Evolutionary conservation across 495 filamentous ascomycete genomes (phyloP), one percentile per base, ranked within the genome.

Genomic region (Stereocaulon alpinum): DNA sequence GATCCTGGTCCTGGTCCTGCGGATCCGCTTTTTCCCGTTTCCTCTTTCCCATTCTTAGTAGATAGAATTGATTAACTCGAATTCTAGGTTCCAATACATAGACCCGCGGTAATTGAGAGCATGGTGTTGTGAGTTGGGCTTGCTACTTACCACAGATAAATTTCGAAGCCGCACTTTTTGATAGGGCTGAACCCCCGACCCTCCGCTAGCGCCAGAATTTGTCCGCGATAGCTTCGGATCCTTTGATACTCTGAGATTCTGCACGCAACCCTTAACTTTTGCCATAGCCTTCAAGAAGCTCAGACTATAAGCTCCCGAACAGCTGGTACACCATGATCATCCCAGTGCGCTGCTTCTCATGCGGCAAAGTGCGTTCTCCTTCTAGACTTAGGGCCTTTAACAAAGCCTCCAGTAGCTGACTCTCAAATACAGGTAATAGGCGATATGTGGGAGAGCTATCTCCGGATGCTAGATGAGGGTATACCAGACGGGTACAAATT

Each of bases 271-370:
- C n/a, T n/a, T n/a, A n/a, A n/a, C n/a, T n/a, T n/a, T n/a, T n/a
- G n/a, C n/a, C n/a, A n/a, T n/a, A n/a, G n/a, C n/a, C n/a, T n/a
- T n/a, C n/a, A n/a, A n/a, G n/a, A n/a, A n/a, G n/a, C n/a, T n/a
- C n/a, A n/a, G n/a, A n/a, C n/a, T n/a, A n/a, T n/a, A n/a, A 15
- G 10, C 4, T 32, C 1, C 1, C 18, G 18, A 40, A 15, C 22
- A 40, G 18, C 10, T 50, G 20, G 22, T 12, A 9, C 43, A 82
- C 72, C 51, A 98, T 98, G 93, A 98, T 98, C 72, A 96, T 98
- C 66, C 93, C 93, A 1, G 86, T 98, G 62, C 88, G 93, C 61
- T 98, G 93, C 76, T 98, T 98, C 76, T 96, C 93, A 54, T 98
- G 93, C 70, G 93, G 93, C 68, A 98, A 97, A 86, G 93, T 96